Evolutionary conservation across 2,329 filamentous ascomycete genomes (phyloP).

Genomic region (Calonectria pteridis): DNA sequence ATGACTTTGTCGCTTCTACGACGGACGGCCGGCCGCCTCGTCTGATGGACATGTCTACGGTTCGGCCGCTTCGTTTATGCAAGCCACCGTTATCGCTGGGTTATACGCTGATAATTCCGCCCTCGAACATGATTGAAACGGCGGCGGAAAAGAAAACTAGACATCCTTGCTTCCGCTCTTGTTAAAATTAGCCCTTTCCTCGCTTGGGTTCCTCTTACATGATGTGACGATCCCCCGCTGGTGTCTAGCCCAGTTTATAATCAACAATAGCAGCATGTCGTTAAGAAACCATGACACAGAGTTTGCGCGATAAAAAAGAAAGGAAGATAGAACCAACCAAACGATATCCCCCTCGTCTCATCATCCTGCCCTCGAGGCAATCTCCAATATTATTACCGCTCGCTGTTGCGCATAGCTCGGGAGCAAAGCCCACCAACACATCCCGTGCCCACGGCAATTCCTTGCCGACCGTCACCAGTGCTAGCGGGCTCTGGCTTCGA

Average conservation of each 20-base stretch:
- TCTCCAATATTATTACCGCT: not conserved
- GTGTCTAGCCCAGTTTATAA: not conserved
- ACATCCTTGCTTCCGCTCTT: not conserved
- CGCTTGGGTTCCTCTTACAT: conserved; percentile 2
- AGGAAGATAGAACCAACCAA: not conserved
- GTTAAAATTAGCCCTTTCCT: not conserved
- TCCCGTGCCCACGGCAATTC: conserved; percentile 36
- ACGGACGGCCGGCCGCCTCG: not conserved
- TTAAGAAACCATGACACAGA: not conserved
- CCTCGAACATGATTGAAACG: not conserved
- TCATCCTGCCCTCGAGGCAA: not conserved
- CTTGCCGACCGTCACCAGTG: conserved; percentile 38
- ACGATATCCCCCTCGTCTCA: not conserved
- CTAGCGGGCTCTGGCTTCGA: conserved; percentile 37
- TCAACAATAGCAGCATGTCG: not conserved
- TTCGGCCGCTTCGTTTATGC: not conserved
- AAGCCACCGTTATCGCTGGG: not conserved
- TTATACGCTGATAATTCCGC: too few relatives aligned
- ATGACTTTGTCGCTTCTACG: not conserved
- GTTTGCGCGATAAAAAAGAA: not conserved
- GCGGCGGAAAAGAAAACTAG: not conserved
- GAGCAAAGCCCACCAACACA: conserved; percentile 29
- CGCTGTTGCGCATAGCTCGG: conserved; percentile 1
- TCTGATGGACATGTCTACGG: not conserved
- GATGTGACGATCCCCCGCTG: not conserved